A percentile compares a stretch with the other conserved stretches of the same genome.
phyloP scores from a whole-genome alignment of 2,329 filamentous ascomycete species.

The Aspergillus pseudonomiae region DNA sequence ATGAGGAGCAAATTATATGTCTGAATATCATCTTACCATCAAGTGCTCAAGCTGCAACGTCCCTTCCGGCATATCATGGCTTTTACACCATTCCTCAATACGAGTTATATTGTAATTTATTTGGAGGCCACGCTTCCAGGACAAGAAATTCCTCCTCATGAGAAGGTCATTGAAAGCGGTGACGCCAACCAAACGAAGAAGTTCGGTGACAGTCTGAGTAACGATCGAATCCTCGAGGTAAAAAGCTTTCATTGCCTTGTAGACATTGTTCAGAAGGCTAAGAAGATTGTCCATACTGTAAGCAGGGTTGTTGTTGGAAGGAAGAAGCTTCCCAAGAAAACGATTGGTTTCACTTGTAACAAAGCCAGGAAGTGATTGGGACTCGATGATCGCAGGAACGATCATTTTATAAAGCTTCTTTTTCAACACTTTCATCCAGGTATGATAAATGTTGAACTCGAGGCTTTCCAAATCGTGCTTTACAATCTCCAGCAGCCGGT shows the following conservation, averaged over 20 bases:
- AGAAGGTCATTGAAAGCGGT: slow-evolving; percentile 98
- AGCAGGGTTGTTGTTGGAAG: slow-evolving; percentile 86
- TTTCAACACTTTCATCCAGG: slow-evolving; percentile 99
- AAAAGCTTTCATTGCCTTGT: slow-evolving; percentile 98
- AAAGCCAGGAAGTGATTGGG: slow-evolving; percentile 95
- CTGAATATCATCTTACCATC: slow-evolving; percentile 65
- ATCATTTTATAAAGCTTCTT: slow-evolving; percentile 99
- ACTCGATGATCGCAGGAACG: slow-evolving; percentile 98
- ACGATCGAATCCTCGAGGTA: slow-evolving; percentile 96
- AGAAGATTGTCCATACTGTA: slow-evolving; percentile 99
- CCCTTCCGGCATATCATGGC: slow-evolving; percentile 98
- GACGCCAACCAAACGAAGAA: slow-evolving; percentile 89
- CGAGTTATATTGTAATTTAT: slow-evolving; percentile 99
- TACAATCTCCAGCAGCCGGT: slow-evolving; percentile 94
- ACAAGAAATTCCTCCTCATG: slow-evolving; percentile 97
- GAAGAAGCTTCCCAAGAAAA: slow-evolving; percentile 94
- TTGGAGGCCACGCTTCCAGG: slow-evolving; percentile 97
- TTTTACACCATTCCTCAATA: slow-evolving; percentile 99
- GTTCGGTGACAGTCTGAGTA: slow-evolving; percentile 90
- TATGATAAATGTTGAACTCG: slow-evolving; percentile 99
- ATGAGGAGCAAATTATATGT: background rate
- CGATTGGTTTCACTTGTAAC: slow-evolving; percentile 98
- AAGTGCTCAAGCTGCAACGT: slow-evolving; percentile 96
- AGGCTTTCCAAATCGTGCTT: slow-evolving; percentile 98
- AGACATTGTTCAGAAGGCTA: slow-evolving; percentile 93